Conservation (phyloP, 1,284 basidiomycete genomes). For the Termitomyces sp. region DNA sequence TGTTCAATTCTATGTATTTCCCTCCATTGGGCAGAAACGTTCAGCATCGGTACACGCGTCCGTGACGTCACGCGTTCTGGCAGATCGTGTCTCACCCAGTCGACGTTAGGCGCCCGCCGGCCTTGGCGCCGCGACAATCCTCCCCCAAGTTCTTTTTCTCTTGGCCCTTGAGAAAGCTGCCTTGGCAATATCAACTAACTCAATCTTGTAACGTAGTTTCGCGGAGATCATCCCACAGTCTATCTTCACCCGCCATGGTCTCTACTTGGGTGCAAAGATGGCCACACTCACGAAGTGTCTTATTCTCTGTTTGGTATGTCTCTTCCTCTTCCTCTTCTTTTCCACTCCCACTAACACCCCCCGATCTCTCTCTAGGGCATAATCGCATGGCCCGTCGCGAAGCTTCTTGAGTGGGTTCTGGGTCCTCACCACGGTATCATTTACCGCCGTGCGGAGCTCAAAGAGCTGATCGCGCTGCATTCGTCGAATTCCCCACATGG, state of each 20-base stretch:
- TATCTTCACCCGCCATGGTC: slow-evolving; percentile 87
- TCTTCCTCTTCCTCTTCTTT: neutral
- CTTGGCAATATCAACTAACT: neutral
- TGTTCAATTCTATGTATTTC: neutral
- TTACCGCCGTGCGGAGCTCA: slow-evolving; percentile 57
- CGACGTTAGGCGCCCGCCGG: neutral
- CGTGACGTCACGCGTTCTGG: neutral
- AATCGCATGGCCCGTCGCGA: slow-evolving; percentile 79
- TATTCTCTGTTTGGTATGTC: slow-evolving; percentile 60
- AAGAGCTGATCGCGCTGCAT: slow-evolving; percentile 73
- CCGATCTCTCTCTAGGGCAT: slow-evolving; percentile 43
- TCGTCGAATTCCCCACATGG: slow-evolving; percentile 52
- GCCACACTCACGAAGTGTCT: slow-evolving; percentile 71
- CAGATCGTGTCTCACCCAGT: neutral
- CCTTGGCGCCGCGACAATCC: neutral
- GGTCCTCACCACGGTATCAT: slow-evolving; percentile 63
- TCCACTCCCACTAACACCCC: neutral
- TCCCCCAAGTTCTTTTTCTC: neutral
- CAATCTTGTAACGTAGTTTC: slow-evolving; percentile 44
- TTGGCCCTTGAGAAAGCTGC: neutral
- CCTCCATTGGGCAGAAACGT: neutral
- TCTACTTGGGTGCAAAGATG: slow-evolving; percentile 89
- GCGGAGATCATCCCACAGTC: slow-evolving; percentile 91
- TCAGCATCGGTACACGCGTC: neutral
- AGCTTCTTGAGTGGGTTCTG: slow-evolving; percentile 60